Base-by-base conservation (phyloP, 2,329 filamentous ascomycete genomes). In the Fusarium odoratissimum region DNA sequence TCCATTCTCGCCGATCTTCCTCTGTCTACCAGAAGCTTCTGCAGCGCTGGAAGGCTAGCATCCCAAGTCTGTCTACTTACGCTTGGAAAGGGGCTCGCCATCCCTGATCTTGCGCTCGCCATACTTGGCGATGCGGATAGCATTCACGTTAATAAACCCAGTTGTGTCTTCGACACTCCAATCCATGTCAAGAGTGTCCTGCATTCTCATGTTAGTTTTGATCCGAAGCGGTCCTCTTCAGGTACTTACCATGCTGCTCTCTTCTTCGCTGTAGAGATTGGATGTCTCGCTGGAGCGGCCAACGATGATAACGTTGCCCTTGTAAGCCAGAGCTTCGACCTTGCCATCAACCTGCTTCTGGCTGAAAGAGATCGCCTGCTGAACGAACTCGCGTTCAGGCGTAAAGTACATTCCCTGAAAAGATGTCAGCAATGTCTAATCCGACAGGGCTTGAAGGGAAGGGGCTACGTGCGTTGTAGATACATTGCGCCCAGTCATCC, bases 61-160 rank as follows among this genome's bases (percentile, higher is more conserved):
- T 23, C 8, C n/a, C n/a, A 33, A 23, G 46, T 49, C n/a, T 49
- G 16, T 49, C 6, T 49, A 49, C 46, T 49, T 33, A 6, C 46
- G 46, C 30, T 49, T 49, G 16, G 46, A 49, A 49, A 49, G 46
- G 46, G 46, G 46, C 46, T 49, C 30, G n/a, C 46, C 46, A 23
- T 49, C 30, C 46, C 46, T 33, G 30, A 19, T 49, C n/a, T 49
- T 49, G n/a, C 46, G 46, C 46, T 49, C 46, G 6, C 46, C 45
- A 2, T 48, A 48, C 45, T 48, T 48, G 28, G 45, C 25, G 25
- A 48, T 48, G 28, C 45, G 45, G 19, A 48, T 48, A 19, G 28
- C 25, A 5, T 48, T 48, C 13, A 48, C 45, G 28, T 48, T 30
- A 19, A 48, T 48, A 13, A 48, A 48, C 12, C 45, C 45, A 48